Evolutionary conservation across 2,329 filamentous ascomycete genomes (phyloP).

Genomic region (Fusarium beomiforme): DNA sequence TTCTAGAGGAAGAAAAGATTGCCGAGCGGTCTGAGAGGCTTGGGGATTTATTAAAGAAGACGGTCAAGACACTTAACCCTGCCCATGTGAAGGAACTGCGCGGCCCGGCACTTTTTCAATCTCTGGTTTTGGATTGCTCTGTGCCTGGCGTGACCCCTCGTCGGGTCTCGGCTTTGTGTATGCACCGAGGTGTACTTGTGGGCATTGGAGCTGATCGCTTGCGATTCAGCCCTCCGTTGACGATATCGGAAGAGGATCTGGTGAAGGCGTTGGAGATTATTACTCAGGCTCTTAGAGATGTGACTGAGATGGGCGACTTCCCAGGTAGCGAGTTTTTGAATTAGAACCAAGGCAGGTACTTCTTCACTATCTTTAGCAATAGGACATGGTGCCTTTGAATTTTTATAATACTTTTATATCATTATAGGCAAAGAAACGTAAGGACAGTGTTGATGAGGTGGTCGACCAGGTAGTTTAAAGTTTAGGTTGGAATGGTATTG

Average conservation of each 20-base stretch:
- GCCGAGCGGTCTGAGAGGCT: not conserved
- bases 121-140: not conserved
- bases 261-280: not conserved
- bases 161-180: not conserved
- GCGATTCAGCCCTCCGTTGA: not conserved
- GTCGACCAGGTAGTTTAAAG: too few species aligned
- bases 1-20: not conserved
- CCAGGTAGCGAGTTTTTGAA: not conserved
- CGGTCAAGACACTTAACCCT: not conserved
- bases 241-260: not conserved
- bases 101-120: not conserved
- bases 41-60: not conserved
- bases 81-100: not conserved
- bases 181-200: not conserved
- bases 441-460: too few species aligned
- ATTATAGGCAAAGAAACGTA: too few species aligned
- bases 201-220: not conserved
- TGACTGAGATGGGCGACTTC: not conserved
- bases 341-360: too few species aligned
- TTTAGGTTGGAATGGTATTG: too few species aligned
- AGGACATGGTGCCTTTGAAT: too few species aligned
- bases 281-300: not conserved
- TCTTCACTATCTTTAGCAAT: too few species aligned
- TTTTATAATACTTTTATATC: too few species aligned
- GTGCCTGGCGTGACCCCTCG: not conserved